Percentiles rank a stretch among this genome's conserved stretches.
Evolutionary conservation across 1,284 basidiomycete species (phyloP).

Genomic region (Apiotrichum gracile): DNA sequence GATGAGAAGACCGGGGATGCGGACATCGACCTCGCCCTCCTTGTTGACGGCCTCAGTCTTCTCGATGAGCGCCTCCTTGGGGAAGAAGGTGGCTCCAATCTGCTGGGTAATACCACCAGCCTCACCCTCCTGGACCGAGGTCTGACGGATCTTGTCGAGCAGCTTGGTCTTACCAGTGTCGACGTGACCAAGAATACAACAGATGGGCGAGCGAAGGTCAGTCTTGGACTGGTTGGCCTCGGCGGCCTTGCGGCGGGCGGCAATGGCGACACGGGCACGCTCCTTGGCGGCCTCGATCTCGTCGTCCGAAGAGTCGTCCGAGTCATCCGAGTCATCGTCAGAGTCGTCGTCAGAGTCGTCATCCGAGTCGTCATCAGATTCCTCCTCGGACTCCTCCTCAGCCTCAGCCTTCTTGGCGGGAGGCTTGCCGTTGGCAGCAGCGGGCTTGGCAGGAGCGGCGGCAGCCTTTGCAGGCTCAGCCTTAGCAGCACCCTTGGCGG

Average conservation of each 20-base stretch:
- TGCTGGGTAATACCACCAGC: conserved; percentile 99
- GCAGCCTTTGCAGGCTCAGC: conserved; percentile 12
- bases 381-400: conserved; percentile 31
- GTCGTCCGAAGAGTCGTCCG: conserved; percentile 54
- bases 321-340: conserved; percentile 46
- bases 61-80: conserved; percentile 85
- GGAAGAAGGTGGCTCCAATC: conserved; percentile 99
- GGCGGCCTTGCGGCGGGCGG: conserved; percentile 78
- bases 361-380: conserved; percentile 43
- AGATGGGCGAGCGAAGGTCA: conserved; percentile 91
- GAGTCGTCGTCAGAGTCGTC: conserved; percentile 50
- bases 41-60: conserved; percentile 91
- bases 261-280: conserved; percentile 72
- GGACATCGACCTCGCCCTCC: conserved; percentile 81
- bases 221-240: conserved; percentile 83
- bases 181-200: conserved; percentile 99
- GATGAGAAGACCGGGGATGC: conserved; percentile 91
- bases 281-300: conserved; percentile 72
- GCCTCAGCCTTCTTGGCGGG: conserved; percentile 13
- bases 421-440: conserved; percentile 6
- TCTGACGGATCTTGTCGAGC: conserved; percentile 99
- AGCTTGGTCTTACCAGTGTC: conserved; percentile 99
- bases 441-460: conserved; percentile 13
- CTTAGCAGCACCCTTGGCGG: conserved; percentile 13
- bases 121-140: conserved; percentile 98